Conservation (phyloP, 371 early-diverging fungal genomes). For the Mortierella sp. region DNA sequence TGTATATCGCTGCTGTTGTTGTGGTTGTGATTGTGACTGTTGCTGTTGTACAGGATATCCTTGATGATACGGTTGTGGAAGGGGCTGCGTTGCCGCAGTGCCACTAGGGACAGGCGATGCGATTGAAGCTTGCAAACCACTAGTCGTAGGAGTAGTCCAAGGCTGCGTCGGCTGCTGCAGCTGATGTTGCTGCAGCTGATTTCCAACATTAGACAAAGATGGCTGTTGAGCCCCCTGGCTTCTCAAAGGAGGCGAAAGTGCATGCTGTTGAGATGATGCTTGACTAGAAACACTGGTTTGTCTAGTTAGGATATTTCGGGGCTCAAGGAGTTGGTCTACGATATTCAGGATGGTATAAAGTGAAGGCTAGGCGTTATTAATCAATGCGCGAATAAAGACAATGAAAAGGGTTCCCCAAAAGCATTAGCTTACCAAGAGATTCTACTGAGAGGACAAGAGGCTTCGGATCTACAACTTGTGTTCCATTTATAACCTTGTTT, state of each 20-base stretch:
- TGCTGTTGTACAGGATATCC: conserved; percentile 14
- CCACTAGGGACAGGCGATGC: conserved; percentile 10
- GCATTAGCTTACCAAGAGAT: conserved; percentile 30
- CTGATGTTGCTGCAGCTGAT: conserved; percentile 31
- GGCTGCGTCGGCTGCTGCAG: conserved; percentile 17
- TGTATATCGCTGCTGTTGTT: conserved; percentile 12
- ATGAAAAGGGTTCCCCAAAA: not conserved
- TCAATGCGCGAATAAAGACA: not conserved
- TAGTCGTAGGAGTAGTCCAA: conserved; percentile 7
- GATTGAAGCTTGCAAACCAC: conserved; percentile 7
- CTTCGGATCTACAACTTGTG: conserved; percentile 15
- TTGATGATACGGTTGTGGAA: conserved; percentile 11
- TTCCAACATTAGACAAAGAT: conserved; percentile 12
- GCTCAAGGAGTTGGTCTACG: conserved; percentile 35
- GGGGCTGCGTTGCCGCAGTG: not conserved
- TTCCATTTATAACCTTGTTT: not conserved
- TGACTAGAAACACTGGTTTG: conserved; percentile 45
- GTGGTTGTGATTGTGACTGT: conserved; percentile 23
- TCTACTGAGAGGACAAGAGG: conserved; percentile 47
- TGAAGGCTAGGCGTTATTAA: no score
- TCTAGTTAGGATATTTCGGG: conserved; percentile 19
- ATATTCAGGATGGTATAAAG: not conserved
- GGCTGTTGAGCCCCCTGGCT: conserved; percentile 14
- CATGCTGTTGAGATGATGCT: conserved; percentile 19
- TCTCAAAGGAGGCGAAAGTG: conserved; percentile 20